phyloP scores from a whole-genome alignment of 2,329 filamentous ascomycete species.

The Xylaria polymorpha region DNA sequence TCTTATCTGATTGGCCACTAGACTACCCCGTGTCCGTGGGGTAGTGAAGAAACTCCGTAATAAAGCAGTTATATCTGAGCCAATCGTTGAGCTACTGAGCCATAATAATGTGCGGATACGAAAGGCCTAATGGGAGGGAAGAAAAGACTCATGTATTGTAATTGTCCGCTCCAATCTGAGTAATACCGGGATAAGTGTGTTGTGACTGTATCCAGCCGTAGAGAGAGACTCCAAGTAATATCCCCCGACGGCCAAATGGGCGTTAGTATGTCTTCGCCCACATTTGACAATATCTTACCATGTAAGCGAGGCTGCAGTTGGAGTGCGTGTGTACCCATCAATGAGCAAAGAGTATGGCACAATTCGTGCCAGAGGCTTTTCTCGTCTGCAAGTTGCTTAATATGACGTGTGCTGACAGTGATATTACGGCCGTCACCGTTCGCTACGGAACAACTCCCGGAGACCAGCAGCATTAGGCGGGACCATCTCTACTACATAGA shows the following conservation, averaged over 20 bases:
- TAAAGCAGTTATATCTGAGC: background rate
- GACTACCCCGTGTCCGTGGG: background rate
- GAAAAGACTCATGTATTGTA: too few relatives aligned
- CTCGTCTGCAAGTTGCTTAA: too few relatives aligned
- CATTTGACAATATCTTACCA: too few relatives aligned
- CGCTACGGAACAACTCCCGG: too few relatives aligned
- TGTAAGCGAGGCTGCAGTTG: background rate
- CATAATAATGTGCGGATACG: slow-evolving; percentile 4
- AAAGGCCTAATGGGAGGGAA: too few relatives aligned
- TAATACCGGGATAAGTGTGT: too few relatives aligned
- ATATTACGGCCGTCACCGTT: background rate
- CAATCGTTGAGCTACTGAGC: background rate
- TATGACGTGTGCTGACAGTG: too few relatives aligned
- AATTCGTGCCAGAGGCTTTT: background rate
- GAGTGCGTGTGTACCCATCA: background rate
- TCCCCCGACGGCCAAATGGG: too few relatives aligned
- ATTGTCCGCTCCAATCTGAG: too few relatives aligned
- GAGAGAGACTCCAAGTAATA: background rate
- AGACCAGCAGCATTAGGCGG: too few relatives aligned
- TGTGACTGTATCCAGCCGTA: too few relatives aligned
- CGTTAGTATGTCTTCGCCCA: background rate
- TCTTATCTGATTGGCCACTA: background rate
- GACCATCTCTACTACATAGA: too few relatives aligned
- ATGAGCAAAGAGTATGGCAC: background rate
- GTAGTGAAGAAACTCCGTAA: background rate